Conservation (phyloP, 768 basidiomycete species). For the Crepidotus variabilis region DNA sequence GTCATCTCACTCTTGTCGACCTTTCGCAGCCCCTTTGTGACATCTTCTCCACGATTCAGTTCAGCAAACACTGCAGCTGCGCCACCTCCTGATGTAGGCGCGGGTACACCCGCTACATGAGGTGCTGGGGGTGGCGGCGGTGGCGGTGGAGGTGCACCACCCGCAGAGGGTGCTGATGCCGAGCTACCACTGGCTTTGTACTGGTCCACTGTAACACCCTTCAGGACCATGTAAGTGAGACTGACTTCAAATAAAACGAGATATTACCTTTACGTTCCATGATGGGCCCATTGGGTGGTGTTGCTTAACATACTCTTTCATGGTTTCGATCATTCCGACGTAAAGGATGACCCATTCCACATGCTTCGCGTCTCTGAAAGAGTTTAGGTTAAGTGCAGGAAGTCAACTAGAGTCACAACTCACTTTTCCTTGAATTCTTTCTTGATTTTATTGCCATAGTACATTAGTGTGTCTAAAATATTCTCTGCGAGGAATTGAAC, state of each 20-base stretch:
- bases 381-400: slow-evolving; percentile 7
- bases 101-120: slow-evolving; percentile 52
- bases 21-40: slow-evolving; percentile 89
- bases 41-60: slow-evolving; percentile 83
- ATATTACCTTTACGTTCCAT: slow-evolving; percentile 81
- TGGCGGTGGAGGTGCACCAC: slow-evolving; percentile 50
- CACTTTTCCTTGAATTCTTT: slow-evolving; percentile 94
- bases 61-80: slow-evolving; percentile 85
- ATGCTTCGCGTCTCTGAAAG: slow-evolving; percentile 74
- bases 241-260: not conserved
- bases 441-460: slow-evolving; percentile 86
- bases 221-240: slow-evolving; percentile 1
- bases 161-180: slow-evolving; percentile 28
- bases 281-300: slow-evolving; percentile 80
- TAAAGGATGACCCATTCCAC: slow-evolving; percentile 85
- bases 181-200: slow-evolving; percentile 37
- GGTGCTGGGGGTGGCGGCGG: slow-evolving; percentile 54
- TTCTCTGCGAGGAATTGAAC: slow-evolving; percentile 75
- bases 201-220: slow-evolving; percentile 59
- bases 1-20: slow-evolving; percentile 98
- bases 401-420: slow-evolving; percentile 20
- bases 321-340: slow-evolving; percentile 65
- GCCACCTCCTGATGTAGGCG: slow-evolving; percentile 48
- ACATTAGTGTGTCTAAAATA: slow-evolving; percentile 75
- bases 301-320: slow-evolving; percentile 80